A percentile compares a stretch with the other conserved stretches of the same genome.
phyloP scores from a whole-genome alignment of 495 filamentous ascomycete species.

The Hypomontagnella monticulosa region DNA sequence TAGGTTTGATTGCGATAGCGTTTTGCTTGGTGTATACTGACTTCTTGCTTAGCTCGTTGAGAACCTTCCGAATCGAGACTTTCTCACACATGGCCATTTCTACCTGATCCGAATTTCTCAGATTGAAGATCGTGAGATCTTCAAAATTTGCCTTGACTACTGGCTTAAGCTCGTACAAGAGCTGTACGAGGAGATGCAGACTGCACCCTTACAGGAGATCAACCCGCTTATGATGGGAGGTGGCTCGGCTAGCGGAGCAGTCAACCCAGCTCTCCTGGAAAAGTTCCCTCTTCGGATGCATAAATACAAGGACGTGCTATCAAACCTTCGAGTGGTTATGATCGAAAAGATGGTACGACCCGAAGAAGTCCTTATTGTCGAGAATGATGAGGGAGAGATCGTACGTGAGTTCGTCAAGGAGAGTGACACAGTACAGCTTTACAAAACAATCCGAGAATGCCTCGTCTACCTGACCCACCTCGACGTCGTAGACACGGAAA shows the following conservation, averaged over 20 bases:
- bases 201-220: constrained; percentile 87
- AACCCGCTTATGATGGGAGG: constrained; percentile 78
- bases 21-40: constrained; percentile 33
- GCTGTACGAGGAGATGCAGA: constrained; percentile 98
- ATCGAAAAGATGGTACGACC: constrained; percentile 99
- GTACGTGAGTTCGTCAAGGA: constrained; percentile 99
- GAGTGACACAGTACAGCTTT: constrained; percentile 97
- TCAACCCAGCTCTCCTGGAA: constrained; percentile 80
- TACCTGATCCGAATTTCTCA: constrained; percentile 98
- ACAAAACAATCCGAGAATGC: constrained; percentile 98
- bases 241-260: constrained; percentile 75
- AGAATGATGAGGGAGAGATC: constrained; percentile 99
- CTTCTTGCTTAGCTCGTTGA: constrained; percentile 78
- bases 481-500: constrained; percentile 95
- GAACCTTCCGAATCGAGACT: constrained; percentile 92
- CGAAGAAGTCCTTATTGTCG: constrained; percentile 98
- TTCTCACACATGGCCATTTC: constrained; percentile 93
- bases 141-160: constrained; percentile 99
- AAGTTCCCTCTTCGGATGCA: constrained; percentile 96
- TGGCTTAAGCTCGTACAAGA: constrained; percentile 99
- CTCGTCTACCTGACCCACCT: constrained; percentile 97
- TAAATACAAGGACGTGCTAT: constrained; percentile 93
- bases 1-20: constrained; percentile 59
- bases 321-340: constrained; percentile 95
- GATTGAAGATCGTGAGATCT: constrained; percentile 98